phyloP scores from a whole-genome alignment of 1,284 basidiomycete species.

The Meira miltonrushii region DNA sequence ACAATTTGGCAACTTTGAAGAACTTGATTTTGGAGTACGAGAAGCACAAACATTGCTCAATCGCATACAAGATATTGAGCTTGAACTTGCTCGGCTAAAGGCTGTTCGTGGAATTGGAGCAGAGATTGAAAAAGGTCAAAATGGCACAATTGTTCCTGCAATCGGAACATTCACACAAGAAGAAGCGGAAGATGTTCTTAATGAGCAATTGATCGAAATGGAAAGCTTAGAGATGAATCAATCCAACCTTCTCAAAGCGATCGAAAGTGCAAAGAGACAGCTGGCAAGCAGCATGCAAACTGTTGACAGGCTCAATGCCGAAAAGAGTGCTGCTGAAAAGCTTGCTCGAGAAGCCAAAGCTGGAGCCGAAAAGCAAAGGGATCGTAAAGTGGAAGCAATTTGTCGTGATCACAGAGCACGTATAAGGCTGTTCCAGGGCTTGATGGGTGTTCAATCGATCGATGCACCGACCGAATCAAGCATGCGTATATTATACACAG shows the following conservation, averaged over 20 bases:
- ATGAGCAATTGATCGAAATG: constrained; percentile 1
- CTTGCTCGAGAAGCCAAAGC: not conserved
- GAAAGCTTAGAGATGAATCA: not conserved
- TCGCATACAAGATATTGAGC: not conserved
- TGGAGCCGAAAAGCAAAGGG: not conserved
- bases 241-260: not conserved
- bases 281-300: not conserved
- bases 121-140: not conserved
- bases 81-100: not conserved
- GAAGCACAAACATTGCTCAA: not conserved
- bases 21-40: not conserved
- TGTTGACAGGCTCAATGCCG: not conserved
- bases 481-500: not conserved
- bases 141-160: not conserved
- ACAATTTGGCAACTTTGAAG: not conserved
- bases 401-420: not conserved
- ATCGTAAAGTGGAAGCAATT: constrained; percentile 1
- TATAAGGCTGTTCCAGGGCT: not conserved
- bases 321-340: not conserved
- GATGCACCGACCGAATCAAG: not conserved
- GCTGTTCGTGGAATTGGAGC: not conserved
- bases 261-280: not conserved
- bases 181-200: constrained; percentile 4
- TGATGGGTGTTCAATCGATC: not conserved
- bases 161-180: not conserved